phyloP scores from a whole-genome alignment of 2,329 filamentous ascomycete species.

The Colletotrichum magnum region DNA sequence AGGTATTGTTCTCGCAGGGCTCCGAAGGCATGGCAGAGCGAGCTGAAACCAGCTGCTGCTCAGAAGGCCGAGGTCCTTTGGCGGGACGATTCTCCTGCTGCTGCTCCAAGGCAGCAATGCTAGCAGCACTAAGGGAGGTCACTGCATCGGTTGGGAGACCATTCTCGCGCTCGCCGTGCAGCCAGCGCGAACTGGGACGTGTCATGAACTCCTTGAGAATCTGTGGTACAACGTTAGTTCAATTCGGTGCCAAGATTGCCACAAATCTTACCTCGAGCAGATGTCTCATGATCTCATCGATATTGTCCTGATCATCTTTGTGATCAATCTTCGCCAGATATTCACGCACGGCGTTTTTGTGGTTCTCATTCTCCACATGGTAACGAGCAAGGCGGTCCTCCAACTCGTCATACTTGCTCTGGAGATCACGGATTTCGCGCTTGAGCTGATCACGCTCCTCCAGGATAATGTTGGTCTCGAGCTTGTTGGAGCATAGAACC shows the following conservation, averaged over 20 bases:
- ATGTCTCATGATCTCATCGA: slow-evolving; percentile 47
- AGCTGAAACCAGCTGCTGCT: slow-evolving; percentile 13
- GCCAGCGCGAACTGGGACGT: slow-evolving; percentile 31
- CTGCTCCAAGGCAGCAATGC: slow-evolving; percentile 37
- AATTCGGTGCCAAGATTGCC: too few relatives aligned
- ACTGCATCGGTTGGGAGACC: slow-evolving; percentile 18
- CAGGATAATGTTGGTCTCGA: slow-evolving; percentile 36
- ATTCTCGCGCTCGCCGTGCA: slow-evolving; percentile 22
- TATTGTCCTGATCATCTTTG: slow-evolving; percentile 37
- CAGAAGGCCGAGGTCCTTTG: background rate
- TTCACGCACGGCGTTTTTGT: slow-evolving; percentile 39
- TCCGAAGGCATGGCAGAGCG: background rate
- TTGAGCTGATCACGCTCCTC: slow-evolving; percentile 39
- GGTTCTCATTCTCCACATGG: slow-evolving; percentile 38
- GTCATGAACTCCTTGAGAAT: slow-evolving; percentile 27
- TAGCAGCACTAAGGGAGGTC: slow-evolving; percentile 26
- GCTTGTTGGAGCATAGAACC: slow-evolving; percentile 40
- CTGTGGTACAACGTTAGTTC: slow-evolving; percentile 4
- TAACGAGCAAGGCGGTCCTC: slow-evolving; percentile 42
- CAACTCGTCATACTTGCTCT: slow-evolving; percentile 41
- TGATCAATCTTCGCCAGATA: slow-evolving; percentile 34
- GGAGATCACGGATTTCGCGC: slow-evolving; percentile 45
- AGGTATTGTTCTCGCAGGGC: slow-evolving; percentile 18
- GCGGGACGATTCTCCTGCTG: slow-evolving; percentile 21
- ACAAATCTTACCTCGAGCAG: slow-evolving; percentile 27